These are phyloP conservation scores for Wickerhamomyces sydowiorum DNA, from an alignment of 805 yeast genomes.

Conservation along the genomic window DNA sequence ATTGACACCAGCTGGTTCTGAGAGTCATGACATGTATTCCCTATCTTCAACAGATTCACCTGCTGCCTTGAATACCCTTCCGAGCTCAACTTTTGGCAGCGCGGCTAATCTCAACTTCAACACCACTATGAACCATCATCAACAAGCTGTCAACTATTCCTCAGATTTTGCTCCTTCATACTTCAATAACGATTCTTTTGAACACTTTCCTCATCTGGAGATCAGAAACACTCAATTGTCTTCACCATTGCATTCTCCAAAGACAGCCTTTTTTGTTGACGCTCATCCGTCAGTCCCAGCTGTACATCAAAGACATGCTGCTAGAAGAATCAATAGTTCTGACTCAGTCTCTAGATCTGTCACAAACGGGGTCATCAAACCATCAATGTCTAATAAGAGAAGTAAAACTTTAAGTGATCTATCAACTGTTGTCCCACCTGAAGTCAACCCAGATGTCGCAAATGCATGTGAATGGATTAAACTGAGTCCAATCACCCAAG, in stretches of 20 bases:
- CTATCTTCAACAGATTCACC: not conserved
- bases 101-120: not conserved
- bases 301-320: not conserved
- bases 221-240: not conserved
- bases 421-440: not conserved
- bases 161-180: too few relatives aligned
- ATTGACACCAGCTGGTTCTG: not conserved
- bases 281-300: not conserved
- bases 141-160: not conserved
- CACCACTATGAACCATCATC: not conserved
- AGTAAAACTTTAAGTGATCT: not conserved
- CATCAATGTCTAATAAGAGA: not conserved
- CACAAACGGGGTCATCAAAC: not conserved
- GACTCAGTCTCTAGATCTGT: not conserved
- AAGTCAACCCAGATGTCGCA: not conserved
- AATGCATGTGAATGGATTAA: not conserved
- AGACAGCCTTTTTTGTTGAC: not conserved
- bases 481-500: not conserved
- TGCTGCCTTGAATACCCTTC: not conserved
- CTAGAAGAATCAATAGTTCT: not conserved
- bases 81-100: not conserved
- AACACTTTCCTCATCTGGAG: not conserved
- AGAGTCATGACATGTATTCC: not conserved
- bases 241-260: constrained; percentile 2
- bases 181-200: not conserved